Conservation (phyloP, 1,284 basidiomycete species). For the Melanopsichium pennsylvanicum region DNA sequence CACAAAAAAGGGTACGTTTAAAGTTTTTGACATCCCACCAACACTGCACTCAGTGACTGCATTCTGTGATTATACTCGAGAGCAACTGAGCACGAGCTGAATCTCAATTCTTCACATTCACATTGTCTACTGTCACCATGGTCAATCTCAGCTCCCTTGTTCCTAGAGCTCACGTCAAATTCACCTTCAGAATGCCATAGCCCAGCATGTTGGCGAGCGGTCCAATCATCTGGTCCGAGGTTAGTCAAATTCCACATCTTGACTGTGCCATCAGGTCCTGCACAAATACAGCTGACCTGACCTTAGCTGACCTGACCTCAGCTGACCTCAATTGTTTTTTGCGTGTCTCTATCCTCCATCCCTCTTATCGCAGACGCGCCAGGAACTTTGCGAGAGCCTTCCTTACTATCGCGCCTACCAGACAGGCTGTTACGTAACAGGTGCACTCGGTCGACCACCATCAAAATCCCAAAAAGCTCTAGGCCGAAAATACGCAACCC, state of each 20-base stretch:
- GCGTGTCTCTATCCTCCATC: background rate
- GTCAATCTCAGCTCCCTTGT: background rate
- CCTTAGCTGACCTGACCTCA: too few species aligned
- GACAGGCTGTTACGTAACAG: constrained; percentile 35
- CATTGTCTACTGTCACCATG: too few species aligned
- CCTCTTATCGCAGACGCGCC: constrained; percentile 19
- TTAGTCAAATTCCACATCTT: background rate
- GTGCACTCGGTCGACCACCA: constrained; percentile 7
- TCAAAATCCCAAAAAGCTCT: background rate
- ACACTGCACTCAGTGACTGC: background rate
- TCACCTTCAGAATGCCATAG: background rate
- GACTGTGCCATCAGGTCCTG: background rate
- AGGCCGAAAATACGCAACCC: background rate
- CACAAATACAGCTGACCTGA: too few species aligned
- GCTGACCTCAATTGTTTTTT: too few species aligned
- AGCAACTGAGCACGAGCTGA: background rate
- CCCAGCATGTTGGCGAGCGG: constrained; percentile 11
- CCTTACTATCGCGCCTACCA: constrained; percentile 52
- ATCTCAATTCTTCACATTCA: background rate
- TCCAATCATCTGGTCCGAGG: constrained; percentile 39
- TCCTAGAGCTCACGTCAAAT: too few species aligned
- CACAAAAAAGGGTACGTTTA: constrained; percentile 1
- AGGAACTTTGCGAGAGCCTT: constrained; percentile 53
- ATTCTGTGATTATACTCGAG: too few species aligned
- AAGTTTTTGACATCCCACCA: background rate